Evolutionary conservation across 208 protist genomes (phyloP).

Genomic region (Acanthamoeba polyphaga): DNA sequence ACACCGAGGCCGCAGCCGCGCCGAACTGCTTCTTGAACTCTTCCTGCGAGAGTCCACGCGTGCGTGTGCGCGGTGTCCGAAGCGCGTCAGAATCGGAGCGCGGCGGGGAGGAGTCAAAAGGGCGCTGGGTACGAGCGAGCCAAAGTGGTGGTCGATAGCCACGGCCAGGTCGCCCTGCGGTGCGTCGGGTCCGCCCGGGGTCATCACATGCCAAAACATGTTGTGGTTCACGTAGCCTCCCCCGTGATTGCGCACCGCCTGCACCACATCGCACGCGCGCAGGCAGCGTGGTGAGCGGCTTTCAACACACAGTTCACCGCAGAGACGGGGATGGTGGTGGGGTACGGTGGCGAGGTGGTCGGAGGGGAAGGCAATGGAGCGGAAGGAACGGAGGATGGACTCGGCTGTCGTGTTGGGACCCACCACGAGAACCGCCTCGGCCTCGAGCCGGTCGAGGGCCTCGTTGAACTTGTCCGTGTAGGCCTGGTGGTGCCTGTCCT

Average conservation of each 20-base stretch:
- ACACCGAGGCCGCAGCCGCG: conserved; percentile 92
- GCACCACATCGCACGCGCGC: background rate
- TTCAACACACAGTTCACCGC: background rate
- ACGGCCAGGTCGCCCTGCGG: conserved; percentile 88
- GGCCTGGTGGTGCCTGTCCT: conserved; percentile 50
- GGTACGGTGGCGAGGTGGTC: conserved; percentile 4
- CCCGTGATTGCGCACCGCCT: conserved; percentile 92
- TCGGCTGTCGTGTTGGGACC: conserved; percentile 5
- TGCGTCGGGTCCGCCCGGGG: conserved; percentile 83
- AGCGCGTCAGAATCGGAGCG: too few species aligned
- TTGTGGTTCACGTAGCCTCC: conserved; percentile 94
- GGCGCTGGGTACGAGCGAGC: conserved; percentile 85
- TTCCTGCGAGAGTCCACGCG: conserved; percentile 49
- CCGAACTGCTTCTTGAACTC: conserved; percentile 96
- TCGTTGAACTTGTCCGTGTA: conserved; percentile 61
- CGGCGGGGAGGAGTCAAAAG: background rate
- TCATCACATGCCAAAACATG: conserved; percentile 95
- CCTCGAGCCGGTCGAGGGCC: background rate
- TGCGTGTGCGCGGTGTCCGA: background rate
- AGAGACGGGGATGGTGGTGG: background rate
- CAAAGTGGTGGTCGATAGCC: conserved; percentile 91
- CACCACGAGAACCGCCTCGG: background rate
- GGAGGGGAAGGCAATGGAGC: background rate
- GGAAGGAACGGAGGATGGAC: background rate
- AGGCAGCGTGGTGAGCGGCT: background rate